A percentile compares a stretch with the other conserved stretches of the same genome.
Conservation (phyloP, 306 rosid genomes). For the Prunus salicina region DNA sequence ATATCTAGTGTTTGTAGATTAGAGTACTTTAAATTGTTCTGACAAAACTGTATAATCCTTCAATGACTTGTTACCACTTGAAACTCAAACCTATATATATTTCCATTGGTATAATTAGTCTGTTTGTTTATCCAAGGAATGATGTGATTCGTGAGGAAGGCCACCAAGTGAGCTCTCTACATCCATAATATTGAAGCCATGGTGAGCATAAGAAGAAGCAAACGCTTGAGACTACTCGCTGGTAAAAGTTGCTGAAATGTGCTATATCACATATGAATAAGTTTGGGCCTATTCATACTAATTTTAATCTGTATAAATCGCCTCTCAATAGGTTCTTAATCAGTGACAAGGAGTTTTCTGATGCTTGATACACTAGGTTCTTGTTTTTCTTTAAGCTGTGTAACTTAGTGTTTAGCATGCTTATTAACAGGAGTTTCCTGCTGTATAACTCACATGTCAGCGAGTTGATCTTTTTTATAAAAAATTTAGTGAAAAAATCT, state of each 20-base stretch:
- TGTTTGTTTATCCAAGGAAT: background rate
- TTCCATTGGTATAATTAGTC: conserved; percentile 5
- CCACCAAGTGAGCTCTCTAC: conserved; percentile 9
- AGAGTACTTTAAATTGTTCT: no score
- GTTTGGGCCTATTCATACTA: no score
- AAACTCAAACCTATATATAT: conserved; percentile 8
- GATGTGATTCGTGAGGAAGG: conserved; percentile 21
- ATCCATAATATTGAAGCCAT: conserved; percentile 31
- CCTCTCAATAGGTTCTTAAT: no score
- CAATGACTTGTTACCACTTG: background rate
- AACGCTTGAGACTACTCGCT: conserved; percentile 70
- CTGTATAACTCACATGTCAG: background rate
- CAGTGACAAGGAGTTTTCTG: no score
- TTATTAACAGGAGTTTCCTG: background rate
- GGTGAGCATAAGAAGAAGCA: conserved; percentile 93
- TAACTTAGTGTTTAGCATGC: background rate
- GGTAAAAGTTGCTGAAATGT: conserved; percentile 42
- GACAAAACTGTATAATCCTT: background rate
- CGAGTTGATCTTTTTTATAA: background rate
- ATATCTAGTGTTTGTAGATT: no score
- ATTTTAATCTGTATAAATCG: no score
- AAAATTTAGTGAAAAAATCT: conserved; percentile 4
- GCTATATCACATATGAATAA: background rate
- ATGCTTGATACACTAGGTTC: no score
- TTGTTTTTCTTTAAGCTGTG: no score